Conservation (phyloP, 352 stramenopile genomes). For the Phytopythium delawarense region DNA sequence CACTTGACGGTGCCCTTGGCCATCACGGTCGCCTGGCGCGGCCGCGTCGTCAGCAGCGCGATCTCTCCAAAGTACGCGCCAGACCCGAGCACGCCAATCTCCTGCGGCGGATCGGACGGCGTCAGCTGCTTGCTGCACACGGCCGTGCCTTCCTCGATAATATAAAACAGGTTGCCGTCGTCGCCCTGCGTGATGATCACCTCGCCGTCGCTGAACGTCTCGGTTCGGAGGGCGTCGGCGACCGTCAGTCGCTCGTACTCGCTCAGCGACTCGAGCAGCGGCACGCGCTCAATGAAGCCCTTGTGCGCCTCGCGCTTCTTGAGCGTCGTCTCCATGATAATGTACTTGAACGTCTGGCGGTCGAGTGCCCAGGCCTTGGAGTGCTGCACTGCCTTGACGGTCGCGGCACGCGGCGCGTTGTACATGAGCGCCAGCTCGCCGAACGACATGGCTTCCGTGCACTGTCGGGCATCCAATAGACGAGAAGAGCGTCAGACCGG, state of each 20-base stretch:
- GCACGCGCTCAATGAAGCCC: conserved; percentile 86
- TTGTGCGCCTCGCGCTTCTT: conserved; percentile 87
- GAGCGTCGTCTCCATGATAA: conserved; percentile 90
- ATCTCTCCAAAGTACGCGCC: conserved; percentile 97
- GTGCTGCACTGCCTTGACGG: conserved; percentile 87
- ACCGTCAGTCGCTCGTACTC: conserved; percentile 90
- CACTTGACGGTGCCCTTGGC: conserved; percentile 86
- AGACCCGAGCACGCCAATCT: conserved; percentile 87
- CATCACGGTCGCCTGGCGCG: conserved; percentile 87
- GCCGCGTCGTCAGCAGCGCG: conserved; percentile 92
- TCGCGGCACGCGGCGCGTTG: conserved; percentile 94
- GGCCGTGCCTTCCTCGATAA: conserved; percentile 83
- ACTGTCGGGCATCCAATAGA: conserved; percentile 21
- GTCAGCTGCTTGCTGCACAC: conserved; percentile 83
- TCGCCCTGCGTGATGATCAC: conserved; percentile 90
- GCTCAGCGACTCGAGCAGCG: conserved; percentile 89
- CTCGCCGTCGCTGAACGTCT: conserved; percentile 82
- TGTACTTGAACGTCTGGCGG: conserved; percentile 89
- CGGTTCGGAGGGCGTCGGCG: conserved; percentile 75
- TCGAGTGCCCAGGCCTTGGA: conserved; percentile 93
- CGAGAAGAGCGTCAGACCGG: neutral
- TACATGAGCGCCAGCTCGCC: conserved; percentile 98
- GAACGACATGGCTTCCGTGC: conserved; percentile 91
- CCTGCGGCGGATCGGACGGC: conserved; percentile 50
- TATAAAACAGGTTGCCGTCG: conserved; percentile 89